Conservation (phyloP, 1,139 yeast genomes). For the Hyphopichia burtonii region DNA sequence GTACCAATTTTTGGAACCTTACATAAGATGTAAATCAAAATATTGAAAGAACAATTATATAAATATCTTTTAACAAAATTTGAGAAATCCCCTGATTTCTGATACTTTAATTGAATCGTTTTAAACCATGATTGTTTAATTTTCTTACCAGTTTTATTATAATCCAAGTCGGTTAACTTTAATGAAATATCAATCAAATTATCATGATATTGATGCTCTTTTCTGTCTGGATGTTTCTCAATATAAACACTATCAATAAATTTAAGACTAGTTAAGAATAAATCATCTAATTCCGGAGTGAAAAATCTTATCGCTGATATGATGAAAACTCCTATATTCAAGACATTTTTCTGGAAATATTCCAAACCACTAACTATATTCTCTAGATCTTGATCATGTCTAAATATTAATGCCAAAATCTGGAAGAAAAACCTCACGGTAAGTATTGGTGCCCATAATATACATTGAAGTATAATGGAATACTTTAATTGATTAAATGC, state of each 20-base stretch:
- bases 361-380: slow-evolving; percentile 17
- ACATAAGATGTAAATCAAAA: slow-evolving; percentile 20
- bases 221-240: slow-evolving; percentile 30
- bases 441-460: slow-evolving; percentile 33
- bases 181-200: slow-evolving; percentile 13
- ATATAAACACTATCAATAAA: slow-evolving; percentile 39
- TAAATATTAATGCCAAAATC: slow-evolving; percentile 4
- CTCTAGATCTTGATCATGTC: slow-evolving; percentile 11
- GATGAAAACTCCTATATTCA: slow-evolving; percentile 44
- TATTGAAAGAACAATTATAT: slow-evolving; percentile 18
- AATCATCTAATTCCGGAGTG: slow-evolving; percentile 35
- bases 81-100: slow-evolving; percentile 15
- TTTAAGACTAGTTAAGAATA: slow-evolving; percentile 39
- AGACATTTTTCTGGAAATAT: slow-evolving; percentile 34
- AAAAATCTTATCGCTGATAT: slow-evolving; percentile 38
- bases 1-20: slow-evolving; percentile 40
- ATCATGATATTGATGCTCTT: slow-evolving; percentile 12
- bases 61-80: slow-evolving; percentile 17
- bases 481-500: slow-evolving; percentile 31
- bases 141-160: slow-evolving; percentile 1
- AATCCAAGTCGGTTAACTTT: slow-evolving; percentile 7
- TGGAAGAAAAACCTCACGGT: slow-evolving; percentile 12
- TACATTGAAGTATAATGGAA: slow-evolving; percentile 36
- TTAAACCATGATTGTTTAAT: slow-evolving; percentile 1
- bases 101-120: slow-evolving; percentile 6